Evolutionary conservation across 352 stramenopile species (phyloP), one percentile per base, ranked within the genome.

Genomic region (Phytopythium cucurbitacearum): DNA sequence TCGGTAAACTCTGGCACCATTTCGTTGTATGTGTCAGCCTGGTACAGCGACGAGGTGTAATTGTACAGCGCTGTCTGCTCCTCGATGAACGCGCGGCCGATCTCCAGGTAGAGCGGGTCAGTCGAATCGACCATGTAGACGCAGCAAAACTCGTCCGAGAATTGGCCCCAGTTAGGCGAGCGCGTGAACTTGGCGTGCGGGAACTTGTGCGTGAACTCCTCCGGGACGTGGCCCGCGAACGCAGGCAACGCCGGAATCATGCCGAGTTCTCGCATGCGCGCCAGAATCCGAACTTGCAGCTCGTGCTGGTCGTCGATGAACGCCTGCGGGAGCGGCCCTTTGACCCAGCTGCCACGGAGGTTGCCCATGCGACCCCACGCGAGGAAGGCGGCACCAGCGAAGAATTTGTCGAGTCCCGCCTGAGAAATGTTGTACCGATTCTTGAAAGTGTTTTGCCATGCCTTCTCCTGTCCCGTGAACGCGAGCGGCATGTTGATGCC

Each of bases 341-440:
- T 80, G 48, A 93, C 81, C 73, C 83, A 91, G 53, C 73, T 92
- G 21, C 85, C 84, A 21, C 93, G 87, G 8, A 97, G 49, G 47
- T 97, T 95, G 49, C 94, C 83, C 76, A 95, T 95, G 48, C 91
- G 65, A n/a, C 84, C 75, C 89, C 89, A 97, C 3, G 89, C 84
- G 12, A 97, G 58, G 54, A 96, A 97, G 0, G 88, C 88, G 3
- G 86, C 72, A 0, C 89, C 88, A 3, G 90, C 85, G 51, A 97
- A 97, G 62, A 95, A 97, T 52, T 91, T 92, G 59, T 84, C 57
- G 46, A 96, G 67, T 0, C 89, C 89, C 10, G 66, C 59, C 51
- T 89, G 67, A 21, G 69, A 83, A 11, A 96, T 65, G 51, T 92
- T 90, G 56, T 96, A 88, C 49, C 90, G 63, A 6, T 74, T 75